Evolutionary conservation across 2,329 filamentous ascomycete genomes (phyloP), one percentile per base, ranked within the genome.

Genomic region (Alternaria dauci): DNA sequence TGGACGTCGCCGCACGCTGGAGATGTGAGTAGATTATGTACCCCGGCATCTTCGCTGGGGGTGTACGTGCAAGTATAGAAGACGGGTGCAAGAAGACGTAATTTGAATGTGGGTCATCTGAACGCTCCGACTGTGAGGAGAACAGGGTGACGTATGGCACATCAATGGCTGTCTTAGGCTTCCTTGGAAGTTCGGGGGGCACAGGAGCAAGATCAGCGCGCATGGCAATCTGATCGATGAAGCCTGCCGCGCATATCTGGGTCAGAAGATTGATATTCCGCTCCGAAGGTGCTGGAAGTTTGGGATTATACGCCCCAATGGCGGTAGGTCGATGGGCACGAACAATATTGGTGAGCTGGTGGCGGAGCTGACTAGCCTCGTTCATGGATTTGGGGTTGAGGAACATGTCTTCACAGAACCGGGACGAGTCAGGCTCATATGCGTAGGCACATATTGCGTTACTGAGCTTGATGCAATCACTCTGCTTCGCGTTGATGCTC

Each of bases 221-320:
- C 69, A 98, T 93, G 46, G 95, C 95, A 41, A 99, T 87, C 69
- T 97, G 91, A 78, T 99, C 95, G 72, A 98, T 88, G 81, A 97
- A 98, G 1, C 94, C 95, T 0, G 93, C 91, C 0, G 94, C 92
- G 23, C 92, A 89, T 81, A 98, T 96, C 75, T 97, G 92, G 77
- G 96, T 96, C 28, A 99, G 83, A 1, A 92, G 88, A 47, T 89
- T 89, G 28, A 96, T 82, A 73, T 78, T 90, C 67, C 89, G 90
- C 7, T 88, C 81, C 0, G 87, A 86, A 82, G 85, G 81, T 74
- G 88, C 75, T 76, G 86, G 79, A 80, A 94, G 67, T 80, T 85
- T 62, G 6, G 81, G 54, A 32, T 80, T 69, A 66, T 82, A 84
- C 5, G 76, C 72, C 8, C 65, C 63, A 32, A 78, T 71, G 5